Percentiles rank a stretch among this genome's conserved stretches.
Evolutionary conservation across 2,329 filamentous ascomycete genomes (phyloP).

Genomic region (Alternaria atra): DNA sequence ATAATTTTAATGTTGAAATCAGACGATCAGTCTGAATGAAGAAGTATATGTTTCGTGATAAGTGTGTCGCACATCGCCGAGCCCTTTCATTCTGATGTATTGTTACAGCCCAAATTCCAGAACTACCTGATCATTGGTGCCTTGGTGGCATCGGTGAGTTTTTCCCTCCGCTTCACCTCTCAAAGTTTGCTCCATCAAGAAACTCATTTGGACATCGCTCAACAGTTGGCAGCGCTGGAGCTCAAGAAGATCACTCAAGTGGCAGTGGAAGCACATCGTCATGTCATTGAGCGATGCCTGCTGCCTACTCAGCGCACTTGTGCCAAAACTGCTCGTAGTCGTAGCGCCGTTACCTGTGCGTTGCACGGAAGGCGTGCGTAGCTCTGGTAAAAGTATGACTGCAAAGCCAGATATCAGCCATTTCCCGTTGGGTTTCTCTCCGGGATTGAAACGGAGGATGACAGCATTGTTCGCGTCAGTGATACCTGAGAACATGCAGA

Average conservation of each 20-base stretch:
- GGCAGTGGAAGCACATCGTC: conserved; percentile 24
- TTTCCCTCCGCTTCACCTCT: not conserved
- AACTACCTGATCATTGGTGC: too few species aligned
- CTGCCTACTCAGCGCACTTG: not conserved
- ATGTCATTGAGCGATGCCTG: not conserved
- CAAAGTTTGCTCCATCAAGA: conserved; percentile 16
- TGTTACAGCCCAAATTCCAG: too few species aligned
- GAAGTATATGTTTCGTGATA: too few species aligned
- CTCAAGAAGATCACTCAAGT: conserved; percentile 24
- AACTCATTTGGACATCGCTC: conserved; percentile 14
- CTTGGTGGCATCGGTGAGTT: conserved; percentile 12
- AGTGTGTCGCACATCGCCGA: too few species aligned
- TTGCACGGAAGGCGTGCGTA: conserved; percentile 2
- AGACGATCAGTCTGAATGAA: too few species aligned
- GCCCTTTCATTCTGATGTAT: too few species aligned
- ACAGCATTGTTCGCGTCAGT: conserved; percentile 18
- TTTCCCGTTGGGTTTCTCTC: not conserved
- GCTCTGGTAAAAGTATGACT: conserved; percentile 13
- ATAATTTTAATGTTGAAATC: too few species aligned
- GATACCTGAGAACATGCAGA: conserved; percentile 19
- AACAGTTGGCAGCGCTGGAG: conserved; percentile 22
- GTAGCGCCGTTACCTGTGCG: not conserved
- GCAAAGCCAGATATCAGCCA: conserved; percentile 23
- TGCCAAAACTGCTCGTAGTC: not conserved
- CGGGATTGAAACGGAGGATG: conserved; percentile 6